Conservation (phyloP, 441 rosid species). For the Macaranga tanarius region DNA sequence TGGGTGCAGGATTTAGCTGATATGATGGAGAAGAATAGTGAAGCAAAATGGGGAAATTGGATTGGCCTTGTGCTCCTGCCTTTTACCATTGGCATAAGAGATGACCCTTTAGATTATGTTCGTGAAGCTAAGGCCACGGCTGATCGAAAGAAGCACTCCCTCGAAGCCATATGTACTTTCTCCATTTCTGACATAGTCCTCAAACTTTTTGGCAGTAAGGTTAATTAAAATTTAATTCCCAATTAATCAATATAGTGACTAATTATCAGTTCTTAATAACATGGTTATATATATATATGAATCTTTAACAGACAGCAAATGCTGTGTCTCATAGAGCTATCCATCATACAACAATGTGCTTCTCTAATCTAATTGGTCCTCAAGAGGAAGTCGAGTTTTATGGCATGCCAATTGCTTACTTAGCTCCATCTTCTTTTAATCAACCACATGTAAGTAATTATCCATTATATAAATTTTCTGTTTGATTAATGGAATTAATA, state of each 20-base stretch:
- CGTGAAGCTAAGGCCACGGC: conserved; percentile 35
- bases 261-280: not conserved
- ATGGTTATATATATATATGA: not conserved
- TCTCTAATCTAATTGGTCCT: conserved; percentile 29
- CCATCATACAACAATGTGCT: conserved; percentile 27
- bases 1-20: conserved; percentile 35
- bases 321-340: conserved; percentile 21
- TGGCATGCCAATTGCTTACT: conserved; percentile 21
- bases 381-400: conserved; percentile 21
- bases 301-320: conserved; percentile 5
- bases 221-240: not conserved
- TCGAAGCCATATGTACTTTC: conserved; percentile 38
- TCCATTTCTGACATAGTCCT: conserved; percentile 31
- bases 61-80: conserved; percentile 39
- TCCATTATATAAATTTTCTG: not conserved
- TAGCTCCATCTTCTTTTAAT: conserved; percentile 28
- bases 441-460: conserved; percentile 22
- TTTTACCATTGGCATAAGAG: conserved; percentile 27
- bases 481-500: no score
- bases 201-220: conserved; percentile 42
- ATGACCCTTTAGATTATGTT: conserved; percentile 39
- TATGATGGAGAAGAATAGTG: conserved; percentile 37
- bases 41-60: conserved; percentile 42
- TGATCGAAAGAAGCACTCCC: conserved; percentile 43
- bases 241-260: not conserved